These are phyloP conservation scores for Artemisia tridentata DNA, from an alignment of 129 eudicot genomes.

Conservation along the genomic window DNA sequence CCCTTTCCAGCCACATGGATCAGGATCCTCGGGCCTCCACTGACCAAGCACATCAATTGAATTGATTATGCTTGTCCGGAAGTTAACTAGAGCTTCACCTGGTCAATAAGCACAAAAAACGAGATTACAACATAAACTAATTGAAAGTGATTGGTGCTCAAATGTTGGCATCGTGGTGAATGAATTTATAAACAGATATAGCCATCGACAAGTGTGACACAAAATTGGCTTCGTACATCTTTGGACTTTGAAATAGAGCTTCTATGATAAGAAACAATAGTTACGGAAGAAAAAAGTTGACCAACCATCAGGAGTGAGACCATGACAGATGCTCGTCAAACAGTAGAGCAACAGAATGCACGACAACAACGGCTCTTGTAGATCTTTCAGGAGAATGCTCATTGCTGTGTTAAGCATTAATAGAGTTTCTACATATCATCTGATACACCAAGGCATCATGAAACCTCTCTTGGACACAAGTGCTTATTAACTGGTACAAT, in stretches of 20 bases:
- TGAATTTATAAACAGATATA: slow-evolving; percentile 2
- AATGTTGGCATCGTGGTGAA: background rate
- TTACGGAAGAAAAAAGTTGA: slow-evolving; percentile 13
- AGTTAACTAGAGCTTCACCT: slow-evolving; percentile 89
- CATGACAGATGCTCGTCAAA: slow-evolving; percentile 38
- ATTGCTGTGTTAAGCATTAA: slow-evolving; percentile 60
- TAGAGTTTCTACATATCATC: slow-evolving; percentile 46
- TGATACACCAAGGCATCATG: slow-evolving; percentile 36
- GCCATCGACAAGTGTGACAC: background rate
- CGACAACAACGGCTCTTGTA: slow-evolving; percentile 31
- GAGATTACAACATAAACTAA: background rate
- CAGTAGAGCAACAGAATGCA: slow-evolving; percentile 46
- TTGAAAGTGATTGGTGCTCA: slow-evolving; percentile 1
- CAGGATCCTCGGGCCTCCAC: slow-evolving; percentile 98
- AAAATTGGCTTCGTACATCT: slow-evolving; percentile 6
- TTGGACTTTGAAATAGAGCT: background rate
- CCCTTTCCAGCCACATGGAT: slow-evolving; percentile 98
- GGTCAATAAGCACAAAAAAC: slow-evolving; percentile 21
- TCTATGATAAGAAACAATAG: background rate
- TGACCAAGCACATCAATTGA: slow-evolving; percentile 68
- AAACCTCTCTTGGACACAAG: slow-evolving; percentile 30
- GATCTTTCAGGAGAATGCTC: slow-evolving; percentile 39
- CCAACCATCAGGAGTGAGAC: slow-evolving; percentile 92
- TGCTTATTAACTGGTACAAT: slow-evolving; percentile 30
- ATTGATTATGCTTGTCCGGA: slow-evolving; percentile 54